Conservation (phyloP, 306 rosid genomes). For the Inga leiocalycina region DNA sequence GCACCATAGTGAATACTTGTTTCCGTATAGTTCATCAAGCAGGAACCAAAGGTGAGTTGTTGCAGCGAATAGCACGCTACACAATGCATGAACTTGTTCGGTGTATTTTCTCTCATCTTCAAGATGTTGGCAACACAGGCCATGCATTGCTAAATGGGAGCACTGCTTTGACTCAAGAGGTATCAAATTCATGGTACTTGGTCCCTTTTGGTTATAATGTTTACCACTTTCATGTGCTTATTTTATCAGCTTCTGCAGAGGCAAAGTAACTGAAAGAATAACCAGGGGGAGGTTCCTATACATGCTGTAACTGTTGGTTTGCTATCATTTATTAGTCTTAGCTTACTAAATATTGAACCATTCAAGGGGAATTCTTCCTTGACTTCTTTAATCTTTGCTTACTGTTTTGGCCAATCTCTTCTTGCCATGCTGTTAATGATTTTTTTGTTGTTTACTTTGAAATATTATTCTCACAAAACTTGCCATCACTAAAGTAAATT, state of each 20-base stretch:
- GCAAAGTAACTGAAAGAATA: constrained; percentile 3
- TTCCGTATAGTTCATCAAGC: constrained; percentile 98
- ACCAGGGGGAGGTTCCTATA: constrained; percentile 18
- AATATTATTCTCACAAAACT: constrained; percentile 5
- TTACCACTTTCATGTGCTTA: constrained; percentile 5
- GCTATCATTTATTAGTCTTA: constrained; percentile 4
- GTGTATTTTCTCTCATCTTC: constrained; percentile 89
- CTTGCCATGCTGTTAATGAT: constrained; percentile 8
- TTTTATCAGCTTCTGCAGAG: constrained; percentile 15
- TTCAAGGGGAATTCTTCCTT: constrained; percentile 4
- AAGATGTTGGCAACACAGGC: constrained; percentile 66
- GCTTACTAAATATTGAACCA: constrained; percentile 23
- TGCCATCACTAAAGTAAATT: not conserved
- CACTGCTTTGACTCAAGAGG: constrained; percentile 53
- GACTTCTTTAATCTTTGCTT: constrained; percentile 11
- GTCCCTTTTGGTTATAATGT: constrained; percentile 23
- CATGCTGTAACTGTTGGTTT: not conserved
- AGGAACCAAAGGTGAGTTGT: constrained; percentile 85
- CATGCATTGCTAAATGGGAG: constrained; percentile 53
- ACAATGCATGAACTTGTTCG: constrained; percentile 94
- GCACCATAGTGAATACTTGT: constrained; percentile 92
- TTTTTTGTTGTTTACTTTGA: constrained; percentile 10
- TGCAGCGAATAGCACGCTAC: constrained; percentile 96
- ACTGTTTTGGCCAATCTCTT: constrained; percentile 9
- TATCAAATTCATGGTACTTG: constrained; percentile 32